Percentiles rank a stretch among this genome's conserved stretches.
Evolutionary conservation across 2,329 filamentous ascomycete genomes (phyloP).

Genomic region (Leptographium lundbergii): DNA sequence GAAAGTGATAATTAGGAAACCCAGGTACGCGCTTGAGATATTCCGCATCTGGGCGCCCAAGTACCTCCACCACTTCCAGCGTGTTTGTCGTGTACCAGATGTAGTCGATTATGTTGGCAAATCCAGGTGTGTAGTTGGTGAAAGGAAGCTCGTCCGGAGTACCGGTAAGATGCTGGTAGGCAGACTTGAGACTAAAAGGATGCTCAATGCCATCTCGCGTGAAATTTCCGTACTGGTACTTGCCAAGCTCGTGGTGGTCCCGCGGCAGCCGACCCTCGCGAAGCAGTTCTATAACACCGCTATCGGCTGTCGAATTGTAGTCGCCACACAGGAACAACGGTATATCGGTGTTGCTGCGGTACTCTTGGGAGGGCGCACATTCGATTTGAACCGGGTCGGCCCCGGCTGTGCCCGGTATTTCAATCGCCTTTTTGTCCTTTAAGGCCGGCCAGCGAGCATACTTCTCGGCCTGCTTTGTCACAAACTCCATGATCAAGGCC

Average conservation of each 20-base stretch:
- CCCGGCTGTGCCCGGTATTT: constrained; percentile 21
- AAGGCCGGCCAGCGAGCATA: constrained; percentile 70
- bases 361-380: constrained; percentile 73
- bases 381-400: constrained; percentile 42
- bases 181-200: constrained; percentile 84
- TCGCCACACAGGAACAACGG: constrained; percentile 87
- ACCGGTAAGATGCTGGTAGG: constrained; percentile 72
- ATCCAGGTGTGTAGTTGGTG: constrained; percentile 95
- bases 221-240: constrained; percentile 83
- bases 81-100: constrained; percentile 95
- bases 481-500: constrained; percentile 85
- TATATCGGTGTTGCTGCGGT: constrained; percentile 74
- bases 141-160: constrained; percentile 77
- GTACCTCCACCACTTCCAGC: constrained; percentile 68
- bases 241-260: constrained; percentile 67
- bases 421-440: constrained; percentile 62
- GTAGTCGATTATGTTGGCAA: constrained; percentile 86
- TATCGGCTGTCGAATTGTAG: constrained; percentile 82
- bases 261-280: constrained; percentile 66
- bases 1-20: constrained; percentile 91
- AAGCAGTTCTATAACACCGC: constrained; percentile 84
- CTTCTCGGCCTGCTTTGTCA: constrained; percentile 74
- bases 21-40: constrained; percentile 80
- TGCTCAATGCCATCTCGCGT: constrained; percentile 87
- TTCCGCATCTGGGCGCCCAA: constrained; percentile 75